Evolutionary conservation across 371 early-diverging fungal species (phyloP), one percentile per base, ranked within the genome.

Genomic region (Fennellomyces sp.): DNA sequence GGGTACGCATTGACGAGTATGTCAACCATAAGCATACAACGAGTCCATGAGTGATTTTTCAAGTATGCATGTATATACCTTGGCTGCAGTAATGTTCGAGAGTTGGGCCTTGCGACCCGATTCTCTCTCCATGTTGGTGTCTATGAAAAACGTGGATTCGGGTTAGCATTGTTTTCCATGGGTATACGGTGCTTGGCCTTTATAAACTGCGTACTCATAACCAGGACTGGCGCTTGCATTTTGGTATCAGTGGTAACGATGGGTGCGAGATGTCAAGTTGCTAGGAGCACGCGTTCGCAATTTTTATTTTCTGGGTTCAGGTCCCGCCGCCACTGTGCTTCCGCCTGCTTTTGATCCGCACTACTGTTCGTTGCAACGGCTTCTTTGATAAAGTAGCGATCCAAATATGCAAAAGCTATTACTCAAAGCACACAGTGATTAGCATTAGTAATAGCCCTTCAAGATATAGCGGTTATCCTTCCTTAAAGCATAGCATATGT

Each of bases 41-140:
- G n/a, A n/a, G n/a, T n/a, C n/a, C n/a, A n/a, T n/a, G n/a, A n/a
- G 52, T 55, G 42, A 54, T 48, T 30, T 52, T 36, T 51, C 28
- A 27, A 26, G 36, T 10, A 27, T 29, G 51, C 23, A n/a, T n/a
- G n/a, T n/a, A n/a, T n/a, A n/a, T 82, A 94, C 94, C 89, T 98
- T 98, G 64, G 97, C 97, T 31, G 98, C 97, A 56, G 88, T 90
- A 72, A 98, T 97, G 81, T 98, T 98, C 61, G 96, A 95, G 79
- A 90, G 80, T 73, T 97, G 97, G 65, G 98, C 98, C 80, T 96
- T 96, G 70, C 94, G 91, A 39, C 98, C 98, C 55, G 87, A 87
- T 82, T 97, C 96, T 68, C 98, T 86, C 83, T 97, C 93, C 85
- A 91, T 91, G 77, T 93, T 96, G 59, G 92, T 93, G 76, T 94